These are phyloP conservation scores for Arachnopeziza araneosa DNA, from an alignment of 2,329 filamentous ascomycete species.

Conservation along the genomic window DNA sequence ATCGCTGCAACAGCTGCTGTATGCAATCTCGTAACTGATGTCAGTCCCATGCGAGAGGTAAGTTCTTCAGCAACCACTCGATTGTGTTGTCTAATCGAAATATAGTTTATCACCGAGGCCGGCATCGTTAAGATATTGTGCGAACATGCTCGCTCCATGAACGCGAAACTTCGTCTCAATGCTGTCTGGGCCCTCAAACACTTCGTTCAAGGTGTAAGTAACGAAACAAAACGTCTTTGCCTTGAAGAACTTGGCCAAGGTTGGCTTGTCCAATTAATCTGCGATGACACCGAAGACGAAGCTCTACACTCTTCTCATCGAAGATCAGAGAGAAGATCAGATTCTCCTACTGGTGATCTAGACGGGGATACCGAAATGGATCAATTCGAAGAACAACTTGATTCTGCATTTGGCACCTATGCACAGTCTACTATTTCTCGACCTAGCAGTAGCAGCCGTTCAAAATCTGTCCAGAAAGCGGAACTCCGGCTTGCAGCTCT, in stretches of 20 bases:
- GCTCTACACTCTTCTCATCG: constrained; percentile 37
- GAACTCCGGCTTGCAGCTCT: constrained; percentile 45
- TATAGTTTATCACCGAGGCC: constrained; percentile 63
- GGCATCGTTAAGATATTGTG: constrained; percentile 75
- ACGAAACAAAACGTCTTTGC: constrained; percentile 69
- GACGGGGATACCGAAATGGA: constrained; percentile 56
- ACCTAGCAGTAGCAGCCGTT: constrained; percentile 25
- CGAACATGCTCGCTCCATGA: constrained; percentile 74
- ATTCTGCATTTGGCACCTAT: constrained; percentile 18
- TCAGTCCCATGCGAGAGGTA: constrained; percentile 87
- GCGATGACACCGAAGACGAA: constrained; percentile 53
- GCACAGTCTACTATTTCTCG: constrained; percentile 18
- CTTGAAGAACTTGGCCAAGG: constrained; percentile 70
- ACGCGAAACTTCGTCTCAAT: constrained; percentile 74
- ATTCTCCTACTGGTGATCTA: constrained; percentile 34
- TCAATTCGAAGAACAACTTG: constrained; percentile 37
- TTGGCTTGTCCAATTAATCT: constrained; percentile 78
- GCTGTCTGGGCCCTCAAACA: constrained; percentile 94
- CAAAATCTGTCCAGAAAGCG: constrained; percentile 40
- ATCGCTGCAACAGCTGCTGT: constrained; percentile 80
- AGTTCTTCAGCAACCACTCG: constrained; percentile 32
- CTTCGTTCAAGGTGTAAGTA: constrained; percentile 66
- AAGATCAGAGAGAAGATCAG: constrained; percentile 13
- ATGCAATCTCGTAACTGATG: constrained; percentile 80
- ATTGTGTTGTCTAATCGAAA: constrained; percentile 5